Percentiles rank a stretch among this genome's conserved stretches.
phyloP scores from a whole-genome alignment of 2,329 filamentous ascomycete species.

The Botryotinia narcissicola region DNA sequence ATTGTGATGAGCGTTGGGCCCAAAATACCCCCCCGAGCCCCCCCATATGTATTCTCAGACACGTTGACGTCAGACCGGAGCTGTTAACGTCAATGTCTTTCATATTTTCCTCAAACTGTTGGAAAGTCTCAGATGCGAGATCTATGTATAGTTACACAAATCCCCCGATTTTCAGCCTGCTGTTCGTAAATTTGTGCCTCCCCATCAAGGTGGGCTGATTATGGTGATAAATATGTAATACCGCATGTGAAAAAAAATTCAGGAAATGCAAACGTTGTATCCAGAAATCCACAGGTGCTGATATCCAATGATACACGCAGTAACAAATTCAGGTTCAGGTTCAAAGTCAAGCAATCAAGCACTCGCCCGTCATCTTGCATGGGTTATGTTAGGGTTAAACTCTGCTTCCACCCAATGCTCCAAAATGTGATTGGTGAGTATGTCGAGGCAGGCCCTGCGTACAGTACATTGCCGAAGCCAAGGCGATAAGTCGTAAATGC shows the following conservation, averaged over 20 bases:
- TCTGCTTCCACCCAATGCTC: not conserved
- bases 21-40: not conserved
- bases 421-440: slow-evolving; percentile 2
- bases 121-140: not conserved
- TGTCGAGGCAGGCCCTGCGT: not conserved
- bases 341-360: slow-evolving; percentile 3
- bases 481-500: not conserved
- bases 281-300: not conserved
- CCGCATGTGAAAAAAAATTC: not conserved
- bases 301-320: not conserved
- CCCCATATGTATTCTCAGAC: not conserved
- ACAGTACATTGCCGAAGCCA: slow-evolving; percentile 5
- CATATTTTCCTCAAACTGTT: not conserved
- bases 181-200: slow-evolving; percentile 11
- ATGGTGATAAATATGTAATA: not conserved
- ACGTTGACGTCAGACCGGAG: slow-evolving; percentile 4
- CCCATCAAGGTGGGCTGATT: not conserved
- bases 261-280: not conserved
- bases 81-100: not conserved
- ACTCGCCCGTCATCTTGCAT: slow-evolving; percentile 13
- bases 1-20: slow-evolving; percentile 8
- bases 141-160: slow-evolving; percentile 5
- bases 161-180: not conserved
- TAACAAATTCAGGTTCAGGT: not conserved
- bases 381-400: not conserved